Conservation (phyloP, 495 filamentous ascomycete species). For the Trichoderma erinaceum region DNA sequence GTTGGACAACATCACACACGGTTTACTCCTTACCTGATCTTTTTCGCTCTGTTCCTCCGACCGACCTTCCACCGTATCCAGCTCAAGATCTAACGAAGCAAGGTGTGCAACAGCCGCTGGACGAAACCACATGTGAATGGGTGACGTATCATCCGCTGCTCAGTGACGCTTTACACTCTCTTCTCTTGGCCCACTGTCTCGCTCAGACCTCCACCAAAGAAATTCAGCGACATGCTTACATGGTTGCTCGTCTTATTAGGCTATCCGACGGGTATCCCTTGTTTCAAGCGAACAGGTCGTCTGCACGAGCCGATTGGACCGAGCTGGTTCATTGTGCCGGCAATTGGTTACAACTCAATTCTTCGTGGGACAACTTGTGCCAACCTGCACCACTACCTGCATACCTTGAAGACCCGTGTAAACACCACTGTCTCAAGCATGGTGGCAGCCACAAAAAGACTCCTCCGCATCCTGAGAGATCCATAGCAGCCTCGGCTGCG, state of each 20-base stretch:
- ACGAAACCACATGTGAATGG: constrained; percentile 50
- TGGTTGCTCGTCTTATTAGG: constrained; percentile 66
- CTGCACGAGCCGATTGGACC: constrained; percentile 70
- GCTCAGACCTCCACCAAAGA: constrained; percentile 69
- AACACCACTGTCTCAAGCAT: constrained; percentile 22
- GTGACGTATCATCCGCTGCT: constrained; percentile 75
- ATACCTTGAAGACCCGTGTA: background rate
- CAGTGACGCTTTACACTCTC: constrained; percentile 65
- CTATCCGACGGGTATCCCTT: constrained; percentile 74
- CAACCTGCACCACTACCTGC: constrained; percentile 54
- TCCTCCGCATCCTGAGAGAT: background rate
- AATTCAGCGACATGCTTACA: constrained; percentile 67
- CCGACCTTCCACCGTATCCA: constrained; percentile 53
- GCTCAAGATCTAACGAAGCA: constrained; percentile 32
- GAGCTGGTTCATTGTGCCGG: constrained; percentile 59
- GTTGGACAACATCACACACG: constrained; percentile 22
- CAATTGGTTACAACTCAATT: constrained; percentile 58
- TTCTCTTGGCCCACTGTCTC: constrained; percentile 65
- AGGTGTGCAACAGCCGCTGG: constrained; percentile 8
- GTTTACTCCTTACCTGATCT: constrained; percentile 48
- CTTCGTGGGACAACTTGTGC: constrained; percentile 65
- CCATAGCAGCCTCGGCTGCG: constrained; percentile 15
- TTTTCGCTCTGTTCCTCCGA: constrained; percentile 49
- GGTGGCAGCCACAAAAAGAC: background rate
- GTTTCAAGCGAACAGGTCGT: constrained; percentile 66